Evolutionary conservation across 306 rosid species (phyloP).

Genomic region (Quercus aquifolioides): DNA sequence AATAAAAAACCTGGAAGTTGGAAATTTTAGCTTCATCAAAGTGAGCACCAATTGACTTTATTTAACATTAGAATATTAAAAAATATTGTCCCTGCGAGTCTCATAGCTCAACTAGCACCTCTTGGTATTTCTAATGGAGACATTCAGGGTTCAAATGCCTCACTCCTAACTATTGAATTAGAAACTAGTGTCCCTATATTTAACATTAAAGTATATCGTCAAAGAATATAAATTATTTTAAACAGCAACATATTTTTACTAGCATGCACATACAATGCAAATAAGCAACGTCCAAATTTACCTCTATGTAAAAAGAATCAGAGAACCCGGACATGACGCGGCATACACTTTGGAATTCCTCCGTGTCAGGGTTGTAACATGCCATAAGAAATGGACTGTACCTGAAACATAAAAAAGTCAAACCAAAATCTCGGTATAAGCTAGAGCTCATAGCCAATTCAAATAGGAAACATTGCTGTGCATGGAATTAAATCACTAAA

Average conservation of each 20-base stretch:
- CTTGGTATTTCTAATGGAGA: no score
- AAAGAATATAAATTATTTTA: not conserved
- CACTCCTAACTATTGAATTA: not conserved
- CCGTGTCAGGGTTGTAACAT: slow-evolving; percentile 79
- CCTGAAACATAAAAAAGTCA: slow-evolving; percentile 47
- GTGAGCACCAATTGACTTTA: not conserved
- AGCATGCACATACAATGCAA: not conserved
- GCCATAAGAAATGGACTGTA: slow-evolving; percentile 97
- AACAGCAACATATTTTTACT: not conserved
- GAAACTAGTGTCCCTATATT: not conserved
- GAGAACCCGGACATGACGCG: slow-evolving; percentile 97
- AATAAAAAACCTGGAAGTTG: not conserved
- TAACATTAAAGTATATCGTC: not conserved
- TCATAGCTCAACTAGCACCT: not conserved
- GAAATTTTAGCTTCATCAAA: not conserved
- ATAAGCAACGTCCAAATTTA: slow-evolving; percentile 20
- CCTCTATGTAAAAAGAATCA: slow-evolving; percentile 81
- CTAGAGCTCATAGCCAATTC: not conserved
- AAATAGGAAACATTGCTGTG: not conserved
- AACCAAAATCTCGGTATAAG: not conserved
- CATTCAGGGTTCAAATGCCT: no score
- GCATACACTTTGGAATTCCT: slow-evolving; percentile 90
- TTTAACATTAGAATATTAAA: not conserved
- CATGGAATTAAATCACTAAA: not conserved
- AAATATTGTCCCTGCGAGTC: not conserved